Evolutionary conservation across 1,139 yeast species (phyloP).

Genomic region (Suhomyces taliae): DNA sequence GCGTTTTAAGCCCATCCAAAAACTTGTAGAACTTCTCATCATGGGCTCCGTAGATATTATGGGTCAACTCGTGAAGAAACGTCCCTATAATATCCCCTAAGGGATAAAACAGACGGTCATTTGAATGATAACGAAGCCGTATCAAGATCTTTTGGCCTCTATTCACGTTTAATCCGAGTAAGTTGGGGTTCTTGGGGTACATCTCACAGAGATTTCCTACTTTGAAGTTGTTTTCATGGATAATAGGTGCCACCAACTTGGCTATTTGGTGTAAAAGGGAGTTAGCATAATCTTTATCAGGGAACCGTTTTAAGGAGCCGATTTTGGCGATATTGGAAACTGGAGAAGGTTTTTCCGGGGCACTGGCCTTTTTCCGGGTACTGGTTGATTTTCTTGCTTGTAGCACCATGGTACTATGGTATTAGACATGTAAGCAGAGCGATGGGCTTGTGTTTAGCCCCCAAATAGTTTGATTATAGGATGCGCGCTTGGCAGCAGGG

Average conservation of each 20-base stretch:
- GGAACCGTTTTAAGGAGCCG: constrained; percentile 56
- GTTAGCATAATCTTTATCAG: constrained; percentile 57
- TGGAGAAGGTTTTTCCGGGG: constrained; percentile 34
- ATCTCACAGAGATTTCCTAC: constrained; percentile 78
- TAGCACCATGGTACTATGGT: constrained; percentile 7
- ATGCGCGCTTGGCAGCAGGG: neutral
- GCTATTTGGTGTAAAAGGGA: constrained; percentile 62
- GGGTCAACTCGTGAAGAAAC: constrained; percentile 85
- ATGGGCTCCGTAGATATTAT: constrained; percentile 79
- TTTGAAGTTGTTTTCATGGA: constrained; percentile 63
- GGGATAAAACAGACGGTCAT: constrained; percentile 60
- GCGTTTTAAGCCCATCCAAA: constrained; percentile 59
- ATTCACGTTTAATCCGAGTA: constrained; percentile 86
- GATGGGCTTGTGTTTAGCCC: neutral
- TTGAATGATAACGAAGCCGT: constrained; percentile 61
- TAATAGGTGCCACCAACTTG: constrained; percentile 67
- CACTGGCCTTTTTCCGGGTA: neutral
- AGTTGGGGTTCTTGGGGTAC: constrained; percentile 66
- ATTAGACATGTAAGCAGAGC: constrained; percentile 1
- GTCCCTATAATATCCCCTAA: constrained; percentile 74
- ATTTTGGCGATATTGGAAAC: constrained; percentile 51
- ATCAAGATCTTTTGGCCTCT: constrained; percentile 74
- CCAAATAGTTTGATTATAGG: neutral
- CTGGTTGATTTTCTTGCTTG: constrained; percentile 1
- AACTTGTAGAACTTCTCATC: constrained; percentile 67